Base-by-base conservation (phyloP, 2,329 filamentous ascomycete species). In the Phialophora macrospora region DNA sequence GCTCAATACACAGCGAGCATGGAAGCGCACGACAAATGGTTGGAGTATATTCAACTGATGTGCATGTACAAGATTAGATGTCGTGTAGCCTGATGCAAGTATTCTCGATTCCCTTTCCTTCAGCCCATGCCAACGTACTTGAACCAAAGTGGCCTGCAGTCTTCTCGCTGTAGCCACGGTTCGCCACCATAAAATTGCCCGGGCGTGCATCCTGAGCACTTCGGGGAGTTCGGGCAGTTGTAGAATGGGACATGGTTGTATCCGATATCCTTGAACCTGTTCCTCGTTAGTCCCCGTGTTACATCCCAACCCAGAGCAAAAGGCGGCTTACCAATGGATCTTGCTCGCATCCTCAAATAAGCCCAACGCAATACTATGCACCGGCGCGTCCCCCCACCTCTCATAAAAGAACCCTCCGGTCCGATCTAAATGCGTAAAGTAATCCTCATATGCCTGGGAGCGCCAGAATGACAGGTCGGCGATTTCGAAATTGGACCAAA, bases 401-500 rank as follows among this genome's bases (percentile, higher is more conserved):
- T 99, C 95, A 76, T 99, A 99, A 79, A 97, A 99, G 85, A 99
- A 99, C 26, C 95, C 95, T 44, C 95, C 95, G 0, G 93, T 92
- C 22, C 91, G 87, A 78, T 99, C 95, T 38, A 99, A 85, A 78
- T 98, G 93, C 75, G 96, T 88, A 76, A 99, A 99, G 79, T 97
- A 99, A 69, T 96, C 93, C 75, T 96, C 91, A 76, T 99, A 99
- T 54, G 87, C 85, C 76, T 93, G 87, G 75, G 92, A 91, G 56
- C 95, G 84, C 91, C 93, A 99, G 79, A 99, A 97, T 69, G 86
- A 86, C 85, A 99, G 87, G 77, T 97, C 92, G 55, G 87, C 94
- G 73, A 99, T 94, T 79, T 99, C 95, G 73, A 99, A 99, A 79
- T 99, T 99, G 74, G 90, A 95, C 95, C 95, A 99, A 83, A 99